A percentile compares a stretch with the other conserved stretches of the same genome.
These are phyloP conservation scores for Xylariaceae sp. DNA, from an alignment of 2,329 filamentous ascomycete genomes.

Conservation along the genomic window DNA sequence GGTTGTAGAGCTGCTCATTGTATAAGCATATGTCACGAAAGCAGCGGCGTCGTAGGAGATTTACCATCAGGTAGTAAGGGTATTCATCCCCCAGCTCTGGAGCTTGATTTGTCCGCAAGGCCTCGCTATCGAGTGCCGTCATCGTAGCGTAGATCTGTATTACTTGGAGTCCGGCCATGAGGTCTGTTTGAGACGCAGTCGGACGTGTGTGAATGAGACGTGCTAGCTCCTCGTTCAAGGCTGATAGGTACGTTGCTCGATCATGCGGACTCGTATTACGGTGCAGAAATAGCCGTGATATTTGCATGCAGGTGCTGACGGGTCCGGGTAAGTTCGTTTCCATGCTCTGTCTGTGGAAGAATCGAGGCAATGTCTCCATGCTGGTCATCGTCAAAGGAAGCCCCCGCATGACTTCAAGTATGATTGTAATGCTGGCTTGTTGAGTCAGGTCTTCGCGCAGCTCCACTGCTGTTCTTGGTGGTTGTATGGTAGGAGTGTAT, in stretches of 20 bases:
- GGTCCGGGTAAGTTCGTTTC: conserved; percentile 12
- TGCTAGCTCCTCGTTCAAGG: conserved; percentile 16
- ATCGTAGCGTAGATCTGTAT: conserved; percentile 19
- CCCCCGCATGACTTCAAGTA: conserved; percentile 20
- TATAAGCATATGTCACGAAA: too few species aligned
- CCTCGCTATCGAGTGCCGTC: conserved; percentile 12
- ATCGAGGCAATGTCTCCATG: conserved; percentile 20
- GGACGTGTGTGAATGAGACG: conserved; percentile 10
- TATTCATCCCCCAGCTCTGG: conserved; percentile 15
- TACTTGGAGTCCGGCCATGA: conserved; percentile 12
- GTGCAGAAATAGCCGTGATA: conserved; percentile 14
- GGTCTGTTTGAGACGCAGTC: conserved; percentile 6
- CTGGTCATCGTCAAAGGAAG: conserved; percentile 20
- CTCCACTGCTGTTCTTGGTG: conserved; percentile 14
- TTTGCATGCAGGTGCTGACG: conserved; percentile 15
- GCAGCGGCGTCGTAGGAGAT: too few species aligned
- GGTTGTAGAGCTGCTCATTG: background rate
- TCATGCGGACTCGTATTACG: background rate
- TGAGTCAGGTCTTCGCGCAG: conserved; percentile 20
- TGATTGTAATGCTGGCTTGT: conserved; percentile 15
- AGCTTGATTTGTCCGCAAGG: background rate
- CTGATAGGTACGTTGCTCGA: conserved; percentile 11
- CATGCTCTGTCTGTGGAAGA: conserved; percentile 22
- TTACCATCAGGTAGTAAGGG: background rate
- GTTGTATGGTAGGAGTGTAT: background rate